A percentile compares a stretch with the other conserved stretches of the same genome.
Evolutionary conservation across 345 rosid genomes (phyloP).

Genomic region (Sonneratia alba): DNA sequence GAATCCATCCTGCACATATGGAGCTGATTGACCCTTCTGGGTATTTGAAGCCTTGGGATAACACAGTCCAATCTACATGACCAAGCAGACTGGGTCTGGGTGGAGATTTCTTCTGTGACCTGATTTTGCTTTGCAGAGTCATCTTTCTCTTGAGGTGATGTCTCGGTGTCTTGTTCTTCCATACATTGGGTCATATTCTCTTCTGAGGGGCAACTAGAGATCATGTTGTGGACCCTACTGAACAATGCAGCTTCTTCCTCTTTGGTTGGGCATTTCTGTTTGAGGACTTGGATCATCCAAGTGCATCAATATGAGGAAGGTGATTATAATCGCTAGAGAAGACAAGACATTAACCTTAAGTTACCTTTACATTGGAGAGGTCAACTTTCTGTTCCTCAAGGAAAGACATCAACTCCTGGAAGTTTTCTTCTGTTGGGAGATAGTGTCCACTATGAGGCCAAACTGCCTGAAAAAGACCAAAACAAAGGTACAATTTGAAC

Average conservation of each 20-base stretch:
- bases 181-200: slow-evolving; percentile 16
- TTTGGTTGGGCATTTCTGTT: slow-evolving; percentile 57
- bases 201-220: slow-evolving; percentile 15
- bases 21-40: slow-evolving; percentile 12
- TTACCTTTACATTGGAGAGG: slow-evolving; percentile 48
- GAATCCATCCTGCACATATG: slow-evolving; percentile 14
- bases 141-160: slow-evolving; percentile 9
- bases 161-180: slow-evolving; percentile 12
- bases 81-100: slow-evolving; percentile 20
- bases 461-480: slow-evolving; percentile 39
- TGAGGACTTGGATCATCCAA: slow-evolving; percentile 1
- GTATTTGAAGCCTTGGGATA: slow-evolving; percentile 33
- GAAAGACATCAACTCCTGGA: slow-evolving; percentile 59
- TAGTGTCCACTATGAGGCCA: slow-evolving; percentile 99
- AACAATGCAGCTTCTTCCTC: slow-evolving; percentile 35
- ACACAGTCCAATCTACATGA: slow-evolving; percentile 22
- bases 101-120: slow-evolving; percentile 12
- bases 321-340: slow-evolving; percentile 1
- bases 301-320: neutral
- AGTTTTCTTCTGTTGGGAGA: slow-evolving; percentile 93
- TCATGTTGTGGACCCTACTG: slow-evolving; percentile 15
- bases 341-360: neutral
- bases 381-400: slow-evolving; percentile 62
- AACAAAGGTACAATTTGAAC: neutral
- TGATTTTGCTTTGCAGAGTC: slow-evolving; percentile 13